Percentiles rank a stretch among this genome's conserved stretches.
These are phyloP conservation scores for Prototheca wickerhamii DNA, from an alignment of 163 green algal species.

Conservation along the genomic window DNA sequence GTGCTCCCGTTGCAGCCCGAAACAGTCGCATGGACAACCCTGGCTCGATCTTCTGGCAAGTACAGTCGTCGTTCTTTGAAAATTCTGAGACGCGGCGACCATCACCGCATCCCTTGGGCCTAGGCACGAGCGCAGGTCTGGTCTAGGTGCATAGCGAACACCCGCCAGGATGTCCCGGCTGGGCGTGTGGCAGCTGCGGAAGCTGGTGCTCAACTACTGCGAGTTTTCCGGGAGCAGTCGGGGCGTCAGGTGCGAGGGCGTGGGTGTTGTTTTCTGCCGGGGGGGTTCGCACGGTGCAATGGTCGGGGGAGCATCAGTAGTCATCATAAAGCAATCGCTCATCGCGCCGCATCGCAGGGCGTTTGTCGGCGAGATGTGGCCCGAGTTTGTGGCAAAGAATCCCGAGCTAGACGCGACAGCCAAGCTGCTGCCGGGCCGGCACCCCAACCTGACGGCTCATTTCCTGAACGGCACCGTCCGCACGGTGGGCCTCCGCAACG, in stretches of 20 bases:
- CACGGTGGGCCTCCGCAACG: constrained; percentile 23
- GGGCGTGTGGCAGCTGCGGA: constrained; percentile 35
- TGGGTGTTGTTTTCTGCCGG: not conserved
- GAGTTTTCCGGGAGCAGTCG: constrained; percentile 28
- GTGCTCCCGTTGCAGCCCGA: too few relatives aligned
- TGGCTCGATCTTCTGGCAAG: too few relatives aligned
- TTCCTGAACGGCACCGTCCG: constrained; percentile 1
- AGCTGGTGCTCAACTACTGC: constrained; percentile 33
- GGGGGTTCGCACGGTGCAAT: not conserved
- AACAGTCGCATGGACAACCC: too few relatives aligned
- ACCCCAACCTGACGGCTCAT: constrained; percentile 2
- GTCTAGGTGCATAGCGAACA: not conserved
- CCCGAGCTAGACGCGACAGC: constrained; percentile 16
- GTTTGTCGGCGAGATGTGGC: constrained; percentile 15
- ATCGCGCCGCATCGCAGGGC: constrained; percentile 5
- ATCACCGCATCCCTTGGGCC: not conserved
- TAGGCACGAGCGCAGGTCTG: not conserved
- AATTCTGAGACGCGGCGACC: too few relatives aligned
- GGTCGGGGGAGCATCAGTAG: not conserved
- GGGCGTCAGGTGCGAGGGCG: constrained; percentile 20
- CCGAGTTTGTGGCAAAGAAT: constrained; percentile 19
- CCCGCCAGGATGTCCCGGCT: constrained; percentile 23
- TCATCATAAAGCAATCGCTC: not conserved
- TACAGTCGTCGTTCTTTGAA: too few relatives aligned
- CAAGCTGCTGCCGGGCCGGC: constrained; percentile 5